Conservation (phyloP, 441 rosid genomes). For the Croton setiger region DNA sequence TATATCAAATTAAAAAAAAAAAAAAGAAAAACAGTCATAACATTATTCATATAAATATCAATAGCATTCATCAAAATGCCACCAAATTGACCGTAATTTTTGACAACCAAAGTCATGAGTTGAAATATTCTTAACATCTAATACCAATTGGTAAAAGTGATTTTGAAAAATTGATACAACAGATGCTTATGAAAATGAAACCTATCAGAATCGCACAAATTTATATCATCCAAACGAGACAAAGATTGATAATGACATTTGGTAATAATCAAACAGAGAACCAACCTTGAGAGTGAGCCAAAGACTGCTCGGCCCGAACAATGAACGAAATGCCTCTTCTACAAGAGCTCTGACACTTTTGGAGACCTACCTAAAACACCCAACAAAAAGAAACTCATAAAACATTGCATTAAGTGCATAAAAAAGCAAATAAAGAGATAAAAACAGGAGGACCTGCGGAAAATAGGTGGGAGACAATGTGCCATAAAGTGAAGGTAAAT, state of each 20-base stretch:
- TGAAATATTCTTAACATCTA: background rate
- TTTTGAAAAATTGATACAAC: background rate
- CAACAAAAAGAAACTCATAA: background rate
- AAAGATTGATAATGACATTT: background rate
- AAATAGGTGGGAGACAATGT: constrained; percentile 44
- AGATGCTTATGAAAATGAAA: background rate
- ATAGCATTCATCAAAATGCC: too few relatives aligned
- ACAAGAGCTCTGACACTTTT: constrained; percentile 33
- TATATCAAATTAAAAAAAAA: background rate
- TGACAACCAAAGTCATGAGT: background rate
- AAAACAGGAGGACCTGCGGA: constrained; percentile 43
- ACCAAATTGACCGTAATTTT: background rate
- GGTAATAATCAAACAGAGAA: constrained; percentile 6
- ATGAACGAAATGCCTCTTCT: constrained; percentile 45
- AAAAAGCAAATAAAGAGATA: background rate
- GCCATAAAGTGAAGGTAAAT: constrained; percentile 44
- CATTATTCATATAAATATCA: background rate
- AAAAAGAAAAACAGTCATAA: background rate
- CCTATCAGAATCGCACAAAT: background rate
- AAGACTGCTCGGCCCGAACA: constrained; percentile 48
- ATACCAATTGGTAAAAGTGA: background rate
- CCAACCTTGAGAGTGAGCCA: constrained; percentile 47
- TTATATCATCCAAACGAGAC: background rate
- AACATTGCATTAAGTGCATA: background rate
- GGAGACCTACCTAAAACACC: constrained; percentile 31